Base-by-base conservation (phyloP, 306 rosid genomes). In the Ormosia emarginata region DNA sequence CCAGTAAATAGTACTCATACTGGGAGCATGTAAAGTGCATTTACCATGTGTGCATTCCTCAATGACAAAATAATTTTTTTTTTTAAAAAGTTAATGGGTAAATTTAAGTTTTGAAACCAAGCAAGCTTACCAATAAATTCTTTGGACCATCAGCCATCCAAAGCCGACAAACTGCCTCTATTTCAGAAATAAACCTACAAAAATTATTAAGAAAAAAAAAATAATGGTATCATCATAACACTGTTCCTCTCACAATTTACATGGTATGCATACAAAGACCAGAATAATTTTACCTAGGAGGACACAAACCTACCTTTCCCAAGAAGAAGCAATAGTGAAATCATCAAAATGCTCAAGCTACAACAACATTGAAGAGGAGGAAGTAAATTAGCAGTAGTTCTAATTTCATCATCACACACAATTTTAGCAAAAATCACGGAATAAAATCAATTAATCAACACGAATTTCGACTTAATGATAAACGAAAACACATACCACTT, bases 301-400 rank as follows among this genome's bases (percentile, higher is more conserved):
- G n/a, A 56, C 57, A 56, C 58, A 58, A 80, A 93, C 97, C 91
- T 78, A 93, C 97, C 93, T 90, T 86, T 93, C 98, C 98, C 98
- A 93, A 5, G 98, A 79, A 58, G 97, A 90, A 41, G 98, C 98
- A 15, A 93, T 82, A 63, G 98, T 93, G 89, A 93, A 93, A 86
- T 93, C 98, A 85, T 90, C 97, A 61, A 93, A 93, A 84, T 93
- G 92, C 81, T 93, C 94, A 77, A 86, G 74, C 97, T 93, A 89
- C 82, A 74, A 33, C 29, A 39, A 56, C 40, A 49, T 40, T 53
- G 71, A 65, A 24, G 59, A 17, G 62, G 8, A 12, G 12, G 37
- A 63, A 69, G 39, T 46, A 34, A 77, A 8, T 52, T 17, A 79
- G 7, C 79, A 77, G 14, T 64, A 24, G 53, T 58, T 32, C 41